Base-by-base conservation (phyloP, 495 filamentous ascomycete genomes). In the Lepidopterella palustris region DNA sequence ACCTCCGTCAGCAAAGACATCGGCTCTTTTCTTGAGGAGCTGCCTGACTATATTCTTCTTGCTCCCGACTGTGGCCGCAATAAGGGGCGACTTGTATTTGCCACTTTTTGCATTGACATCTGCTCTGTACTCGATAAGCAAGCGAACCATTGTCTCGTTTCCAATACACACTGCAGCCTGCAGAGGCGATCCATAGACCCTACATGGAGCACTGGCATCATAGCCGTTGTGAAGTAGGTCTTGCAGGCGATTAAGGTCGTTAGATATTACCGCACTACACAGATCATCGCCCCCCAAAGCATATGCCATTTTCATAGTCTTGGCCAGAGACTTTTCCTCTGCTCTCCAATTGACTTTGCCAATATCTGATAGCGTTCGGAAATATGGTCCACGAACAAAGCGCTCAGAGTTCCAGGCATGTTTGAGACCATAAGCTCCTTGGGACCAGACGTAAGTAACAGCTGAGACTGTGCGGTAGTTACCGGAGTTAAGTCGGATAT, bases 401-500 rank as follows among this genome's bases (percentile, higher is more conserved):
- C 24, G 15, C 23, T 58, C 56, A 2, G 56, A 45, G 3, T 47
- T 5, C 56, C 56, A 58, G 6, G 29, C 20, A 35, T 58, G 45
- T 13, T 31, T 18, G 5, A 58, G 21, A 11, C 35, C 24, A 9
- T 50, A 23, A 18, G 28, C 45, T 13, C 28, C 45, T 21, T 51
- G 42, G 21, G 56, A 2, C 56, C 56, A 58, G 28, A 58, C 56
- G 24, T 58, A 58, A 1, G 56, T 58, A 28, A 20, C 24, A 21
- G 56, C 18, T 4, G 56, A 29, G 23, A 58, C 45, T 5, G 56
- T 50, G 13, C 56, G 42, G 32, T n/a, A 20, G 13, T 31, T 25
- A 6, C 56, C 56, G 8, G 56, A 58, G 4, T 25, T 20, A 5
- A 58, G 45, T 21, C 39, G 45, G 15, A 52, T 32, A 5, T 58